phyloP scores from a whole-genome alignment of 192 early-diverging fungal species.

The Backusella luteola region DNA sequence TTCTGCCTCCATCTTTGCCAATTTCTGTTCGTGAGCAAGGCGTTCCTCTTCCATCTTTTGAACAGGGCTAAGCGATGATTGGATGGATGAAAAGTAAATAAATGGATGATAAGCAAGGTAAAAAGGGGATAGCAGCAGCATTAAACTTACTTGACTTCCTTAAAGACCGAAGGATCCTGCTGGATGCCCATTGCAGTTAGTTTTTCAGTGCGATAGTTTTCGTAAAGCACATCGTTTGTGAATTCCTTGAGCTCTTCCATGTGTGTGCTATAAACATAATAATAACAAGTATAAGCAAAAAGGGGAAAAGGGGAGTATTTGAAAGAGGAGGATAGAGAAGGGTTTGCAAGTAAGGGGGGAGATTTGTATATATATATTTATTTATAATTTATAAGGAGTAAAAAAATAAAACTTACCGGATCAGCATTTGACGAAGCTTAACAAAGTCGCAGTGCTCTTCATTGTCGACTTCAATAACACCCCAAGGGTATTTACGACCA shows the following conservation, averaged over 20 bases:
- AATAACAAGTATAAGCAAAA: background rate
- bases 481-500: conserved; percentile 91
- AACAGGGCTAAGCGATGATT: conserved; percentile 26
- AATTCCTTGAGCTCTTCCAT: conserved; percentile 97
- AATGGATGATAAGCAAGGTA: conserved; percentile 8
- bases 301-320: background rate
- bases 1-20: conserved; percentile 98
- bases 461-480: conserved; percentile 96
- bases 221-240: conserved; percentile 89
- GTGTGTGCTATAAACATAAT: conserved; percentile 68
- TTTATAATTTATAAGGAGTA: background rate
- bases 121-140: conserved; percentile 26
- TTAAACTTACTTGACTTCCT: conserved; percentile 60
- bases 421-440: conserved; percentile 88
- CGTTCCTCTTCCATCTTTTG: conserved; percentile 91
- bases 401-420: conserved; percentile 43
- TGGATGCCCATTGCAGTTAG: conserved; percentile 81
- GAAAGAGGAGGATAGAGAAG: background rate
- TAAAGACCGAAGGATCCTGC: conserved; percentile 78
- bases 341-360: background rate
- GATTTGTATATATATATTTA: background rate
- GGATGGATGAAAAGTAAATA: background rate
- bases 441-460: conserved; percentile 96
- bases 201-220: conserved; percentile 95
- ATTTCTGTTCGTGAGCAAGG: conserved; percentile 87